phyloP scores from a whole-genome alignment of 73 alveolate species.

The Stentor coeruleus region DNA sequence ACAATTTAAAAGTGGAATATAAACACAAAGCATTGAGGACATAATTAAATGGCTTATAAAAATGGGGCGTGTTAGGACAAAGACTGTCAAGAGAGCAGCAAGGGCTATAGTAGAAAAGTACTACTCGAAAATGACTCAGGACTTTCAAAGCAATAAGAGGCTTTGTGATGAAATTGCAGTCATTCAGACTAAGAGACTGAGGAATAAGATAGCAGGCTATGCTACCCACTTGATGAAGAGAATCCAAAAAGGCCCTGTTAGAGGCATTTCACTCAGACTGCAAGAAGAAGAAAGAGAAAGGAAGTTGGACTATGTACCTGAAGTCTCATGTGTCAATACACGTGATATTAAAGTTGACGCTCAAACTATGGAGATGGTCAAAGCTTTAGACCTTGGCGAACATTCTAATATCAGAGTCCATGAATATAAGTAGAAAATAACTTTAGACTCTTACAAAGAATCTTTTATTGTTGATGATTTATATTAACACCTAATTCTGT shows the following conservation, averaged over 20 bases:
- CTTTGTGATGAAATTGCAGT: slow-evolving; percentile 91
- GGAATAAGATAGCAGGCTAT: slow-evolving; percentile 89
- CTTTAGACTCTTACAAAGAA: too few relatives aligned
- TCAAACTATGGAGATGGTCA: slow-evolving; percentile 45
- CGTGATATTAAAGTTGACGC: slow-evolving; percentile 49
- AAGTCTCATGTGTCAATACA: slow-evolving; percentile 44
- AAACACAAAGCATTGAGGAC: too few relatives aligned
- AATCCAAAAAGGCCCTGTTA: slow-evolving; percentile 96
- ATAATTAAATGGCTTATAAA: neutral
- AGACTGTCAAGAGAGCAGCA: slow-evolving; percentile 97
- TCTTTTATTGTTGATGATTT: too few relatives aligned
- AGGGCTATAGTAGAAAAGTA: slow-evolving; percentile 88
- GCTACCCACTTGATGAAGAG: slow-evolving; percentile 95
- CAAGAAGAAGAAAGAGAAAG: slow-evolving; percentile 62
- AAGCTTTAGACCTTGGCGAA: slow-evolving; percentile 44
- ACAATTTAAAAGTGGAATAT: too few relatives aligned
- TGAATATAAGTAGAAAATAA: neutral
- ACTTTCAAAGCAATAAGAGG: slow-evolving; percentile 95
- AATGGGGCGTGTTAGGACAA: slow-evolving; percentile 97
- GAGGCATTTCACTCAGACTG: slow-evolving; percentile 94
- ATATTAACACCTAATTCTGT: too few relatives aligned
- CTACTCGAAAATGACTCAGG: slow-evolving; percentile 89
- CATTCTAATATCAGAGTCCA: neutral
- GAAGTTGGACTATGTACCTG: slow-evolving; percentile 58
- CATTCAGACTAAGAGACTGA: slow-evolving; percentile 91